Conservation (phyloP, 257 asterid species). For the Solanum habrochaites region DNA sequence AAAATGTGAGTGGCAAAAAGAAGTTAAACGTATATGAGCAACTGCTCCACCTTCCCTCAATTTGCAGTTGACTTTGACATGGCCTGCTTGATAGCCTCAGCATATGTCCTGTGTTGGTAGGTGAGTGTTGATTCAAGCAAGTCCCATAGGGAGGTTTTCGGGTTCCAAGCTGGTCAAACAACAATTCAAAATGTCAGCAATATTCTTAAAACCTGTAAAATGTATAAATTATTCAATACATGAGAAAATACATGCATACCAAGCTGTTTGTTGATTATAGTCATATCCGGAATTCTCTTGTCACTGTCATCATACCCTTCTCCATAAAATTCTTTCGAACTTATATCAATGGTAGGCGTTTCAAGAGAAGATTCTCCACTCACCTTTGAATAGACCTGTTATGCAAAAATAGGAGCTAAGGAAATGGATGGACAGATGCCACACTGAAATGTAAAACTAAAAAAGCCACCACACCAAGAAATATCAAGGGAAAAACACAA, state of each 20-base stretch:
- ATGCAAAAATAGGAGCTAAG: background rate
- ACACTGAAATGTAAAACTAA: background rate
- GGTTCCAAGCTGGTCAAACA: constrained; percentile 45
- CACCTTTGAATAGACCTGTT: constrained; percentile 73
- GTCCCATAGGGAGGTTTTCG: constrained; percentile 62
- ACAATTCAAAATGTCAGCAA: background rate
- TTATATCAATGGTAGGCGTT: constrained; percentile 62
- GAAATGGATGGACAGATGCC: background rate
- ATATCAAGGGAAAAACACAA: background rate
- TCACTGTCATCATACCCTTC: constrained; percentile 97
- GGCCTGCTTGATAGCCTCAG: constrained; percentile 63
- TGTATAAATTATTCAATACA: background rate
- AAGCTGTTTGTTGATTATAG: constrained; percentile 80
- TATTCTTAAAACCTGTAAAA: background rate
- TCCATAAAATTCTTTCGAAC: constrained; percentile 89
- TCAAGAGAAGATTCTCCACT: constrained; percentile 68
- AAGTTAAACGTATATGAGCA: background rate
- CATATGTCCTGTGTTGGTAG: constrained; percentile 63
- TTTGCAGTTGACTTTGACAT: constrained; percentile 47
- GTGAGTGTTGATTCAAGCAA: constrained; percentile 70
- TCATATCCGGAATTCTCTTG: constrained; percentile 95
- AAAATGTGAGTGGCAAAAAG: background rate
- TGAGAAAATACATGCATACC: constrained; percentile 29
- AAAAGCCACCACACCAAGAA: background rate
- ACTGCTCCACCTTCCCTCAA: constrained; percentile 7